Base-by-base conservation (phyloP, 768 basidiomycete genomes). In the Panellus pusillus region DNA sequence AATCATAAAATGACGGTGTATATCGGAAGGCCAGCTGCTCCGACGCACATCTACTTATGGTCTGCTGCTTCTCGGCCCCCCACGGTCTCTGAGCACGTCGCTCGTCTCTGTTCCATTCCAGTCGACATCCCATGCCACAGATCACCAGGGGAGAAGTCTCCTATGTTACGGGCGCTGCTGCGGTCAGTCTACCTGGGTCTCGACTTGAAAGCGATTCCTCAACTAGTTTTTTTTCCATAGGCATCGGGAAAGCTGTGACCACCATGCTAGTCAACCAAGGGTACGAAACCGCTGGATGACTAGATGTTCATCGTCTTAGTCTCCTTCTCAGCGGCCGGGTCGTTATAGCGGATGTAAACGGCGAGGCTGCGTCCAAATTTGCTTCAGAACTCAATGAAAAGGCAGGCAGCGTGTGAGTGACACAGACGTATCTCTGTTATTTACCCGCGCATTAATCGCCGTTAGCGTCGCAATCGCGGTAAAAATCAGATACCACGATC, bases 311-410 rank as follows among this genome's bases (percentile, higher is more conserved):
- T 38, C 35, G 9, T 13, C 47, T 49, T 2, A 35, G 29, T 17
- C 17, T 14, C 1, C 7, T 18, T 44, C n/a, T 12, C 5, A 63
- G 62, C 13, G 62, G 56, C 4, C 48, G 29, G 15, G 62, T 61
- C 0, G 36, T 61, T 27, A 63, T 63, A 18, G 59, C 57, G 9
- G 59, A 63, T 29, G 32, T 61, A 2, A 58, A 61, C 35, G 55
- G 27, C 14, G 53, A 57, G 35, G 50, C 41, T 17, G 59, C 44
- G 15, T 24, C 59, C 13, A 41, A 54, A 45, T 49, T 53, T 14
- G 62, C 59, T 14, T 20, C 56, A 13, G 56, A 63, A 36, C 49
- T 63, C 27, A 63, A 63, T 44, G 51, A 48, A 27, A 61, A 58
- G 35, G 57, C 51, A 17, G 53, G 51, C 32, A 55, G 52, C 52